Conservation (phyloP, 169 alveolate genomes). For the Cryptosporidium viatorum region DNA sequence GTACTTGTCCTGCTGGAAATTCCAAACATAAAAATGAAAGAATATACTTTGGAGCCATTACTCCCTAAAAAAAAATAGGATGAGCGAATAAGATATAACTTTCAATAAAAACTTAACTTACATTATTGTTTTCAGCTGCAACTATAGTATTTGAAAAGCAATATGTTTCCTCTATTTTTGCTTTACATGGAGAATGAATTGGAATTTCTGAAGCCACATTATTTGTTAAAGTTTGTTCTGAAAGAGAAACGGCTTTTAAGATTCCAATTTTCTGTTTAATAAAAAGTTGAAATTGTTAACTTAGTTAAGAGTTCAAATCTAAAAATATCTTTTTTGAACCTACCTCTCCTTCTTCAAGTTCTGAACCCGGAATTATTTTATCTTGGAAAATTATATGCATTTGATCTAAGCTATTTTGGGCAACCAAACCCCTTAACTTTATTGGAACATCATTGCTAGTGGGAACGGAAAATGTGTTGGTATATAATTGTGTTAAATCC, state of each 20-base stretch:
- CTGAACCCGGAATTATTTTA: slow-evolving; percentile 1
- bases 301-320: neutral
- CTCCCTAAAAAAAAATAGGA: slow-evolving; percentile 17
- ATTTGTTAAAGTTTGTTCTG: neutral
- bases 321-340: neutral
- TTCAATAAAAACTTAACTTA: slow-evolving; percentile 27
- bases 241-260: neutral
- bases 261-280: neutral
- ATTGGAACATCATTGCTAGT: neutral
- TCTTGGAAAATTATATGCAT: neutral
- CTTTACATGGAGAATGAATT: slow-evolving; percentile 34
- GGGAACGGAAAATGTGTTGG: neutral
- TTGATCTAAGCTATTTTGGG: slow-evolving; percentile 19
- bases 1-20: neutral
- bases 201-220: neutral
- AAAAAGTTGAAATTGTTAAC: neutral
- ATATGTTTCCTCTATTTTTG: slow-evolving; percentile 15
- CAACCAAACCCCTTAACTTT: slow-evolving; percentile 16
- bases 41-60: slow-evolving; percentile 54
- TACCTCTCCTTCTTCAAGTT: slow-evolving; percentile 53
- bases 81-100: neutral
- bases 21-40: slow-evolving; percentile 44
- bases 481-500: neutral
- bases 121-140: slow-evolving; percentile 25
- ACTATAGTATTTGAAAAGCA: slow-evolving; percentile 1